Conservation (phyloP, 345 rosid genomes). For the Populus euphratica region DNA sequence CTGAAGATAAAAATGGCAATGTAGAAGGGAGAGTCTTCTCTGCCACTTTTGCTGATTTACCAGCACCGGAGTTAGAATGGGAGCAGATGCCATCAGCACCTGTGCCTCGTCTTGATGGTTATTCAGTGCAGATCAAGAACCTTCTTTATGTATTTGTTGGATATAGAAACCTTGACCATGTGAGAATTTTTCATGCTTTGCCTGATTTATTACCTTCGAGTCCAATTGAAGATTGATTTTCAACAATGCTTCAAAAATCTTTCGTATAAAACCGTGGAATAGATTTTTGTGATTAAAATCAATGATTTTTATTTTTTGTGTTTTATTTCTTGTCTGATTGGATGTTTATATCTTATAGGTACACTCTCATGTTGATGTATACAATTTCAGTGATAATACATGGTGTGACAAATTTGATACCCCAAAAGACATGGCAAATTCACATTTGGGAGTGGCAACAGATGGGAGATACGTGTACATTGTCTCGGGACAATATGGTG, state of each 20-base stretch:
- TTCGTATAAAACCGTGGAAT: no score
- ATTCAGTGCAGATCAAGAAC: conserved; percentile 61
- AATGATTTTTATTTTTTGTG: no score
- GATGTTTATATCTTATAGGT: conserved; percentile 38
- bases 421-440: conserved; percentile 78
- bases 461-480: conserved; percentile 70
- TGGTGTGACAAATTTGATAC: conserved; percentile 60
- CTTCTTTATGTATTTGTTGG: conserved; percentile 71
- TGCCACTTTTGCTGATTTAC: conserved; percentile 68
- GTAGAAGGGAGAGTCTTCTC: conserved; percentile 34
- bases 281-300: no score
- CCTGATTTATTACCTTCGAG: not conserved
- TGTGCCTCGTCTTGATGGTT: conserved; percentile 84
- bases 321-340: not conserved
- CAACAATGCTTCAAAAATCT: no score
- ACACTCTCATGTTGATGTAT: conserved; percentile 83
- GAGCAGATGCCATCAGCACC: conserved; percentile 77
- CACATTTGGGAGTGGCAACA: conserved; percentile 70
- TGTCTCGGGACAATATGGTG: conserved; percentile 74
- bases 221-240: no score
- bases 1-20: conserved; percentile 10
- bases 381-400: conserved; percentile 52
- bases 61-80: conserved; percentile 73
- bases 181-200: conserved; percentile 22
- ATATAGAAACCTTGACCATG: conserved; percentile 58